Percentiles rank a stretch among this genome's conserved stretches.
Evolutionary conservation across 768 basidiomycete genomes (phyloP).

Genomic region (Pleurotus tuoliensis): DNA sequence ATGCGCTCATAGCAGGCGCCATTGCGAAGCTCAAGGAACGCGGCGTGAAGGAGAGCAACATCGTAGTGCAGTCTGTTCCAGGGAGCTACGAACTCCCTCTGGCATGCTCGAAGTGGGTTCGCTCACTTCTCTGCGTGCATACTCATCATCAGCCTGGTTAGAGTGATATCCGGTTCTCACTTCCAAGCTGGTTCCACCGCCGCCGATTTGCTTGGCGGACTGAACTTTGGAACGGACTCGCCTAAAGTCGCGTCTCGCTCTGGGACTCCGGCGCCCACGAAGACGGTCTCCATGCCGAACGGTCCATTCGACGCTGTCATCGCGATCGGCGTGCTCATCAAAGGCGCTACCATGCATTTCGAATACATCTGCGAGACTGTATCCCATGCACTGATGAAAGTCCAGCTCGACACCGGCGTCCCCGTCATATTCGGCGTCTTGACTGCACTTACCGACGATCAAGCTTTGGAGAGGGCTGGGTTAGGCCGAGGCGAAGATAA

Average conservation of each 20-base stretch:
- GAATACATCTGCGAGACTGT: slow-evolving; percentile 98
- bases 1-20: slow-evolving; percentile 78
- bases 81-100: slow-evolving; percentile 94
- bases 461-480: slow-evolving; percentile 93
- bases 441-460: slow-evolving; percentile 89
- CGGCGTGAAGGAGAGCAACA: slow-evolving; percentile 88
- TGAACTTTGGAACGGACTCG: slow-evolving; percentile 38
- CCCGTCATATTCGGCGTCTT: slow-evolving; percentile 97
- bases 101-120: slow-evolving; percentile 78
- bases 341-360: slow-evolving; percentile 98
- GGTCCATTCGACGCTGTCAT: slow-evolving; percentile 93
- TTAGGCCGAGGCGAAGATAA: slow-evolving; percentile 63
- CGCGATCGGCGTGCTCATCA: slow-evolving; percentile 97
- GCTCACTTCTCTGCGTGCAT: background rate
- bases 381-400: slow-evolving; percentile 89
- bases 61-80: slow-evolving; percentile 87
- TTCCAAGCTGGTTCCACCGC: slow-evolving; percentile 74
- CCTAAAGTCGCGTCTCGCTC: slow-evolving; percentile 41
- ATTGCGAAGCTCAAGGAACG: slow-evolving; percentile 73
- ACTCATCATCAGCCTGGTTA: slow-evolving; percentile 25
- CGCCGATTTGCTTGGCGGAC: slow-evolving; percentile 74
- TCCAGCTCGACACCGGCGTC: slow-evolving; percentile 89
- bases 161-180: slow-evolving; percentile 86
- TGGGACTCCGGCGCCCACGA: slow-evolving; percentile 46
- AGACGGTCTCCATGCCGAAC: slow-evolving; percentile 33